Base-by-base conservation (phyloP, 2,329 filamentous ascomycete species). In the Penicillium sp. region DNA sequence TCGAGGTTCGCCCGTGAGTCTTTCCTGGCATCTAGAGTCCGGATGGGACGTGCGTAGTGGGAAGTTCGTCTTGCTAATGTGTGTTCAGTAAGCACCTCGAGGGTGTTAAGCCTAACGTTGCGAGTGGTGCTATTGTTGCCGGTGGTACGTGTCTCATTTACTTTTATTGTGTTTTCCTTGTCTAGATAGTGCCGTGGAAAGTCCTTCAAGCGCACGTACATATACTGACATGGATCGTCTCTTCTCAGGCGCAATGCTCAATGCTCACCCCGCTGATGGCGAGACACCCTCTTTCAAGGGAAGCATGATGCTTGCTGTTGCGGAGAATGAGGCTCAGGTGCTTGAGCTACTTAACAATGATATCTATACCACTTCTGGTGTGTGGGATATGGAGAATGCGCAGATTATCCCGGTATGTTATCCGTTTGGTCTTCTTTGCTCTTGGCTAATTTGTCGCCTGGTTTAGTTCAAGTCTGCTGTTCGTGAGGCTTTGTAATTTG, bases 301-400 rank as follows among this genome's bases (percentile, higher is more conserved):
- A 40, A 91, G 87, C 69, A 83, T 86, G 18, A 76, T 94, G 66
- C 78, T 95, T 29, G 77, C 84, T 38, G 72, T 82, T 31, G 90
- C 88, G 8, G 81, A 84, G 58, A 86, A 81, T 9, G 84, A 82
- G 64, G 87, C 91, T 60, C 87, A 91, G 69, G 83, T 90, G 2
- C 70, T 87, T 39, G 81, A 87, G 63, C 68, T 82, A 49, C 70
- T 96, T 45, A 83, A 82, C 71, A 80, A 83, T 46, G 91, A 96
- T 75, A 77, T 91, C 10, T 96, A 96, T 74, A 78, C 80, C 10
- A 80, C 75, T 57, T 79, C 74, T 41, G 89, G 86, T 0, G 91
- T 95, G 9, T 96, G 91, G 91, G 90, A 96, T 77, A 68, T 88
- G 55, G 82, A 86, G 35, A 88, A 88, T 65, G 84, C 70, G 59